phyloP scores from a whole-genome alignment of 495 filamentous ascomycete genomes.

The Friedmanniomyces endolithicus region DNA sequence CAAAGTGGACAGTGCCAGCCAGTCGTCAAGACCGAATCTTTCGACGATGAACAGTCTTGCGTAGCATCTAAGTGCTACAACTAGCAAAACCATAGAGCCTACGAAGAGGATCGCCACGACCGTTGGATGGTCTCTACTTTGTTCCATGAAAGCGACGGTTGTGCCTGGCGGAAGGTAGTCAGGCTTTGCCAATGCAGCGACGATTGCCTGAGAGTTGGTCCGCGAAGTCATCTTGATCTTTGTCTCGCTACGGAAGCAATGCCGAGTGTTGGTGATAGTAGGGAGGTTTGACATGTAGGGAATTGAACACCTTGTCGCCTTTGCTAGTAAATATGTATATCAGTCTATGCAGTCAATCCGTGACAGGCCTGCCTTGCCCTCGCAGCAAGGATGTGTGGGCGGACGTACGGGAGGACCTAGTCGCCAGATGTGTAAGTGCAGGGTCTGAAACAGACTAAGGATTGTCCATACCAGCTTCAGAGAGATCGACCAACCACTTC shows the following conservation, averaged over 20 bases:
- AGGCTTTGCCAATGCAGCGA: slow-evolving; percentile 1
- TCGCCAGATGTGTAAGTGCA: too few relatives aligned
- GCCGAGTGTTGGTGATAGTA: not conserved
- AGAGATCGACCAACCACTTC: too few relatives aligned
- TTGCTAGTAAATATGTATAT: too few relatives aligned
- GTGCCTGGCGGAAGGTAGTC: slow-evolving; percentile 14
- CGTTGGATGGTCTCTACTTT: slow-evolving; percentile 32
- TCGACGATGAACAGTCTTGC: slow-evolving; percentile 23
- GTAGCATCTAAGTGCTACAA: slow-evolving; percentile 29
- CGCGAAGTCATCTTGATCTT: not conserved
- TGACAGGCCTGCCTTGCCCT: too few relatives aligned
- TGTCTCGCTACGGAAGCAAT: not conserved
- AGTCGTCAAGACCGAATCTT: not conserved
- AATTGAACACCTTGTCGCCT: too few relatives aligned
- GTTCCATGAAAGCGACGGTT: slow-evolving; percentile 30
- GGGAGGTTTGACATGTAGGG: too few relatives aligned
- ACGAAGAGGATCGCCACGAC: slow-evolving; percentile 34
- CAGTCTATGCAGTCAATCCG: too few relatives aligned
- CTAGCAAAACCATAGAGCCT: slow-evolving; percentile 25
- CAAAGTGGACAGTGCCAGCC: not conserved
- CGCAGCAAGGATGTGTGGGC: too few relatives aligned
- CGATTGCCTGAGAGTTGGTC: not conserved
- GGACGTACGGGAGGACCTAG: too few relatives aligned
- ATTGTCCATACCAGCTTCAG: too few relatives aligned
- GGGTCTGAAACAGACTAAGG: too few relatives aligned